These are phyloP conservation scores for Butyriboletus loyo DNA, from an alignment of 768 basidiomycete species.

Conservation along the genomic window DNA sequence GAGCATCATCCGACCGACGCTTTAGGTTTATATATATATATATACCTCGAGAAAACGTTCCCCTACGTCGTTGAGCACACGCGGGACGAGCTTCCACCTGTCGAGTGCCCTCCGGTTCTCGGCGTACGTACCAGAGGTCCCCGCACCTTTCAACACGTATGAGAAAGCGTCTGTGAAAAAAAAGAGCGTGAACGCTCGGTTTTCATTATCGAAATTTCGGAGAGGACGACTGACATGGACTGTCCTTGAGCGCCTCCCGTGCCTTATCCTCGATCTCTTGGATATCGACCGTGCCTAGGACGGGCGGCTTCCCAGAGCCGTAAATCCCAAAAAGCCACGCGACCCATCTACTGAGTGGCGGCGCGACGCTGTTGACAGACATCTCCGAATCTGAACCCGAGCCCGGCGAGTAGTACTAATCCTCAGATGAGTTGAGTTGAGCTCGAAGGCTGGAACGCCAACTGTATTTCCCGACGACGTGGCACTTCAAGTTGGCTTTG, in stretches of 20 bases:
- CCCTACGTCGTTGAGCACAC: slow-evolving; percentile 52
- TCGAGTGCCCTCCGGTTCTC: slow-evolving; percentile 62
- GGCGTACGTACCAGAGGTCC: slow-evolving; percentile 57
- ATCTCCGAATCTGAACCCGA: not conserved
- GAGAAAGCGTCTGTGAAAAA: slow-evolving; percentile 52
- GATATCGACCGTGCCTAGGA: slow-evolving; percentile 55
- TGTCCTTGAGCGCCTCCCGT: slow-evolving; percentile 55
- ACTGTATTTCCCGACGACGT: no score
- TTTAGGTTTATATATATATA: slow-evolving; percentile 30
- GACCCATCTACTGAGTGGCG: slow-evolving; percentile 21
- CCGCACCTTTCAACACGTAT: slow-evolving; percentile 72
- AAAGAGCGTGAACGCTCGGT: not conserved
- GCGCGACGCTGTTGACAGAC: slow-evolving; percentile 21
- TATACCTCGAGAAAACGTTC: slow-evolving; percentile 49
- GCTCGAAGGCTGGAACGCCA: no score
- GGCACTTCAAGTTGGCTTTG: not conserved
- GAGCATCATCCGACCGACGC: not conserved
- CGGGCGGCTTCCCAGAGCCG: slow-evolving; percentile 21
- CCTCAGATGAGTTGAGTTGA: not conserved
- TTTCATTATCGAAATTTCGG: not conserved
- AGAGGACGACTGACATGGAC: slow-evolving; percentile 39
- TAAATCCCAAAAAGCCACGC: slow-evolving; percentile 22
- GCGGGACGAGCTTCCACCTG: slow-evolving; percentile 53
- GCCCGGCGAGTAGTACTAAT: no score
- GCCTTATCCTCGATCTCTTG: slow-evolving; percentile 66